Percentiles rank a stretch among this genome's conserved stretches.
These are phyloP conservation scores for Beverwykella pulmonaria DNA, from an alignment of 495 filamentous ascomycete genomes.

Conservation along the genomic window DNA sequence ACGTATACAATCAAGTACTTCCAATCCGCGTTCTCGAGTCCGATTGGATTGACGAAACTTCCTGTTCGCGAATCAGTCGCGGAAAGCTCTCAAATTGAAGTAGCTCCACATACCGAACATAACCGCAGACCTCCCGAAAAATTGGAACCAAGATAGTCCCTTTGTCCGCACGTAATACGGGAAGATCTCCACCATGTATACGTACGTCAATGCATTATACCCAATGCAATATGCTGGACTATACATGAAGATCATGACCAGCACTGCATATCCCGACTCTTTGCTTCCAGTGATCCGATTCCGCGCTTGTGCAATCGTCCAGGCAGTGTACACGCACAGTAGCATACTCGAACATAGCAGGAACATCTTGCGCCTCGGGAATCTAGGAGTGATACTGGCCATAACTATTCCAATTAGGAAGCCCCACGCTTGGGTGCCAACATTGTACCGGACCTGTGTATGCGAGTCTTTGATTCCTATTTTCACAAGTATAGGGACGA, in stretches of 20 bases:
- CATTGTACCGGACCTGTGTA: conserved; percentile 56
- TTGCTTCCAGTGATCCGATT: conserved; percentile 49
- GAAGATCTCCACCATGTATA: conserved; percentile 48
- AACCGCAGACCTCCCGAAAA: conserved; percentile 33
- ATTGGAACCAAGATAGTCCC: conserved; percentile 45
- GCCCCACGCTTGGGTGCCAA: conserved; percentile 62
- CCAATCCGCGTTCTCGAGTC: conserved; percentile 61
- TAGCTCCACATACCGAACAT: conserved; percentile 41
- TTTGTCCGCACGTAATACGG: conserved; percentile 49
- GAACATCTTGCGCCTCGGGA: conserved; percentile 18
- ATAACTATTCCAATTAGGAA: conserved; percentile 10
- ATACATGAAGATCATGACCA: conserved; percentile 65
- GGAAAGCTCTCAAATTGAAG: conserved; percentile 34
- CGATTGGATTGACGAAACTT: conserved; percentile 66
- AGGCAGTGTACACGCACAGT: conserved; percentile 59
- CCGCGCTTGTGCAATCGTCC: conserved; percentile 62
- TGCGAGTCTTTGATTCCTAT: conserved; percentile 57
- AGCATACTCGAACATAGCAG: conserved; percentile 53
- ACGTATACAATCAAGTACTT: conserved; percentile 65
- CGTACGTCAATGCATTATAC: conserved; percentile 68
- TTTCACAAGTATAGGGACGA: conserved; percentile 48
- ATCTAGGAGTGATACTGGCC: conserved; percentile 8
- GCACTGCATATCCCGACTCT: conserved; percentile 47
- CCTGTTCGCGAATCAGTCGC: conserved; percentile 50
- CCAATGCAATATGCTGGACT: conserved; percentile 65